Base-by-base conservation (phyloP, 208 protist genomes). In the Trypanosomatidae sp. region DNA sequence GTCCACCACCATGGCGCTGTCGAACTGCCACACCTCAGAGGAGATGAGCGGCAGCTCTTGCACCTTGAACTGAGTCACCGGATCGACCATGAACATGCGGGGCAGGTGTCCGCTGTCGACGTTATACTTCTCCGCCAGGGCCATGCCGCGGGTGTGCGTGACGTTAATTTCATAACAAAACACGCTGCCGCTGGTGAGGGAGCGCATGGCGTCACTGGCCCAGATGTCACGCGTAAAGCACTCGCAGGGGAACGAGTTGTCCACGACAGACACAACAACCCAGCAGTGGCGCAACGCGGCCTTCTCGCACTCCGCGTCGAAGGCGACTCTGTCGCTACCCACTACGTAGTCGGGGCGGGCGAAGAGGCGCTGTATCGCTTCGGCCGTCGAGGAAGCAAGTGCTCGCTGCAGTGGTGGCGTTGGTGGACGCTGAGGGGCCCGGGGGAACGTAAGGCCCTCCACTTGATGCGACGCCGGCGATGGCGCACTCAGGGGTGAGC, bases 201-300 rank as follows among this genome's bases (percentile, higher is more conserved):
- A 81, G 53, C 67, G 52, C 79, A 86, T 83, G 22, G 62, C 74
- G 9, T 86, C 83, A 39, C 59, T 78, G 43, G 77, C 59, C 89
- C 91, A 96, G 8, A 96, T 69, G 77, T 96, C 91, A 28, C 91
- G 82, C 12, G 83, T 84, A 36, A 96, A 81, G 73, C 89, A 92
- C 22, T 79, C 71, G 60, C 85, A 88, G 15, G 71, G 73, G 70
- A 96, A 93, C 13, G 76, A 74, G 62, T 79, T 78, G 62, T 84
- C 84, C 41, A 83, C 52, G 22, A 96, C 52, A 50, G 81, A 77
- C 4, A 94, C 68, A 10, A 96, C 55, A 70, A 96, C 74, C 89
- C 91, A 96, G 59, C 81, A 81, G 66, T 91, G 80, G 0, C 58
- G 64, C 52, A 74, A 46, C 5, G 79, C 36, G 1, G 87, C 84